Percentiles rank a stretch among this genome's conserved stretches.
Evolutionary conservation across 169 alveolate species (phyloP).

Genomic region (Neospora caninum): DNA sequence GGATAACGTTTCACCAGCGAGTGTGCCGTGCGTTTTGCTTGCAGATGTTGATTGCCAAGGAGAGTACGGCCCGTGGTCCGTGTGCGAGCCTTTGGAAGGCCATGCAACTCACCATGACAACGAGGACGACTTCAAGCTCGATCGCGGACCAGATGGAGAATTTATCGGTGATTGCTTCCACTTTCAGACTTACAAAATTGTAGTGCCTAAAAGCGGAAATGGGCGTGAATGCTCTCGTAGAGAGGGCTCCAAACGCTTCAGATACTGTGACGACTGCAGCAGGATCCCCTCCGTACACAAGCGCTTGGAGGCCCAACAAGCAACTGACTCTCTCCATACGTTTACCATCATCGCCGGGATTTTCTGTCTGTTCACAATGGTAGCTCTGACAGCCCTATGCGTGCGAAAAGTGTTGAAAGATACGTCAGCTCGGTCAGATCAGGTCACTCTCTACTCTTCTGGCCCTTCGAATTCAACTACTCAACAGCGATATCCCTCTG

Average conservation of each 20-base stretch:
- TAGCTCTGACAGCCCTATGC: slow-evolving; percentile 19
- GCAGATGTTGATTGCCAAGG: slow-evolving; percentile 57
- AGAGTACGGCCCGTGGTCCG: slow-evolving; percentile 62
- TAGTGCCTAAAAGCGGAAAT: slow-evolving; percentile 16
- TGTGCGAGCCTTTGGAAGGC: slow-evolving; percentile 65
- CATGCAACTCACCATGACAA: slow-evolving; percentile 62
- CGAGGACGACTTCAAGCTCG: slow-evolving; percentile 55
- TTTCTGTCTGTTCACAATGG: slow-evolving; percentile 28
- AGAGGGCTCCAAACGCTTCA: slow-evolving; percentile 46
- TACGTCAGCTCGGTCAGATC: neutral
- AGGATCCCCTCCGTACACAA: slow-evolving; percentile 51
- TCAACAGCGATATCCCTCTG: neutral
- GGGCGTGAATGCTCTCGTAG: slow-evolving; percentile 38
- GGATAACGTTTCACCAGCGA: no score
- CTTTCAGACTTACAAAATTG: slow-evolving; percentile 23
- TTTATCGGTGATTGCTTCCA: slow-evolving; percentile 48
- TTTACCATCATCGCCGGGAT: slow-evolving; percentile 32
- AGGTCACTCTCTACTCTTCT: neutral
- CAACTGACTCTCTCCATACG: neutral
- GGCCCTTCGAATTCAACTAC: neutral
- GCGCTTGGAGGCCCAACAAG: slow-evolving; percentile 44
- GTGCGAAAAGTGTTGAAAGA: slow-evolving; percentile 21
- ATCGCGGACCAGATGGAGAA: slow-evolving; percentile 45
- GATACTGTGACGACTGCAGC: slow-evolving; percentile 58
- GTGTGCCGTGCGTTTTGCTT: neutral